Conservation (phyloP, 2,329 filamentous ascomycete genomes). For the Coleophoma cylindrospora region DNA sequence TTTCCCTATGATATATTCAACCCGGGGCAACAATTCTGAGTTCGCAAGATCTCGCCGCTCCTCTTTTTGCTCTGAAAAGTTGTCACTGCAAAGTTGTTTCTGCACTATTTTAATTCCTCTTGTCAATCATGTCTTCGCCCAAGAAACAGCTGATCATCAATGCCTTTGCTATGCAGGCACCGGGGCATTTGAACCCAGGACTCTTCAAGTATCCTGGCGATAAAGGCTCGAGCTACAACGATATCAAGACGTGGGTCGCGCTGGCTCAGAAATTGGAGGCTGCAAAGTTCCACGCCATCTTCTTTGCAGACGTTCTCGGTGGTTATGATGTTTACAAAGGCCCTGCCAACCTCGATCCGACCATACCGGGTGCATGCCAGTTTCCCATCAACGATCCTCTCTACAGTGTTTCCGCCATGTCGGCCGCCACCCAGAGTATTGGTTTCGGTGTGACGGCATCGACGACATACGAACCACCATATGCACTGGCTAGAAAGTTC, state of each 20-base stretch:
- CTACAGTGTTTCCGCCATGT: conserved; percentile 60
- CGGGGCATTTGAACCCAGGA: conserved; percentile 48
- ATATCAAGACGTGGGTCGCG: conserved; percentile 55
- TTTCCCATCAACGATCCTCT: conserved; percentile 70
- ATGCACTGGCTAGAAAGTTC: conserved; percentile 58
- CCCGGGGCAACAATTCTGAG: too few relatives aligned
- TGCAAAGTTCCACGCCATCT: conserved; percentile 61
- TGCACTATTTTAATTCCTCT: too few relatives aligned
- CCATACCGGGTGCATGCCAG: conserved; percentile 58
- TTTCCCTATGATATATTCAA: neutral
- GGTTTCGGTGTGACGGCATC: conserved; percentile 64
- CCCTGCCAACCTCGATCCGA: conserved; percentile 51
- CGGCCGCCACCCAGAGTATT: conserved; percentile 61
- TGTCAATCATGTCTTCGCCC: conserved; percentile 9
- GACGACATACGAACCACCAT: conserved; percentile 66
- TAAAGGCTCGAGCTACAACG: conserved; percentile 55
- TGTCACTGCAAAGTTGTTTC: too few relatives aligned
- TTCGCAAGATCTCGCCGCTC: too few relatives aligned
- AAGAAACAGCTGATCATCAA: conserved; percentile 43
- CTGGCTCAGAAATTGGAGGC: conserved; percentile 54
- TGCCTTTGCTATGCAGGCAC: conserved; percentile 44
- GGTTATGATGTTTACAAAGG: conserved; percentile 68
- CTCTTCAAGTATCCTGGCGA: conserved; percentile 63
- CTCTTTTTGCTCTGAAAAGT: too few relatives aligned
- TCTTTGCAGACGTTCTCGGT: conserved; percentile 62